Conservation (phyloP, 257 asterid species). For the Thymus quinquecostatus region DNA sequence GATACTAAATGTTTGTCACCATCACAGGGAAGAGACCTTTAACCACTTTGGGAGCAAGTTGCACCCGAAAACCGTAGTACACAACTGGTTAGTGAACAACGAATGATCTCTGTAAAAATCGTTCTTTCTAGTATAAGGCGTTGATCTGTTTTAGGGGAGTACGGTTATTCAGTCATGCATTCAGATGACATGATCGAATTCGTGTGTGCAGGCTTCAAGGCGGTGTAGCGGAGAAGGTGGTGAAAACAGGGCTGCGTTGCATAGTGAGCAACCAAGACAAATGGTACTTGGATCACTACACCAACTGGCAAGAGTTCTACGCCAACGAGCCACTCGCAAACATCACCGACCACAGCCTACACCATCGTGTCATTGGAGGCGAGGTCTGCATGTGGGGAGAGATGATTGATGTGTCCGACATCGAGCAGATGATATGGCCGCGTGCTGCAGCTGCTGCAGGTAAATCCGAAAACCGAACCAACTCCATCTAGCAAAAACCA, state of each 20-base stretch:
- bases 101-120: background rate
- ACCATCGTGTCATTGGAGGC: slow-evolving; percentile 70
- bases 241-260: slow-evolving; percentile 76
- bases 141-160: too few relatives aligned
- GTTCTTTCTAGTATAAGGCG: background rate
- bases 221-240: slow-evolving; percentile 72
- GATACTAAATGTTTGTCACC: background rate
- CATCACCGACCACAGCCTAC: slow-evolving; percentile 61
- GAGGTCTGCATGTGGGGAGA: slow-evolving; percentile 96
- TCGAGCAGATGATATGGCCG: slow-evolving; percentile 89
- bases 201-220: slow-evolving; percentile 64
- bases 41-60: slow-evolving; percentile 75
- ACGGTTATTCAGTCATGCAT: too few relatives aligned
- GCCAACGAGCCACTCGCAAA: slow-evolving; percentile 74
- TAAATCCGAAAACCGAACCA: slow-evolving; percentile 10
- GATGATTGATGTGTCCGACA: slow-evolving; percentile 65
- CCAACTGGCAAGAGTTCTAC: slow-evolving; percentile 77
- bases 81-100: slow-evolving; percentile 65
- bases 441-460: slow-evolving; percentile 99
- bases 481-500: too few relatives aligned
- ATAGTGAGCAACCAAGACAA: slow-evolving; percentile 87
- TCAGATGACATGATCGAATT: background rate
- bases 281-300: slow-evolving; percentile 86
- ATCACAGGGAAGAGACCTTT: slow-evolving; percentile 91
- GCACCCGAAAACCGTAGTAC: slow-evolving; percentile 79